Evolutionary conservation across 208 protist genomes (phyloP).

Genomic region (Trypanosoma brucei): DNA sequence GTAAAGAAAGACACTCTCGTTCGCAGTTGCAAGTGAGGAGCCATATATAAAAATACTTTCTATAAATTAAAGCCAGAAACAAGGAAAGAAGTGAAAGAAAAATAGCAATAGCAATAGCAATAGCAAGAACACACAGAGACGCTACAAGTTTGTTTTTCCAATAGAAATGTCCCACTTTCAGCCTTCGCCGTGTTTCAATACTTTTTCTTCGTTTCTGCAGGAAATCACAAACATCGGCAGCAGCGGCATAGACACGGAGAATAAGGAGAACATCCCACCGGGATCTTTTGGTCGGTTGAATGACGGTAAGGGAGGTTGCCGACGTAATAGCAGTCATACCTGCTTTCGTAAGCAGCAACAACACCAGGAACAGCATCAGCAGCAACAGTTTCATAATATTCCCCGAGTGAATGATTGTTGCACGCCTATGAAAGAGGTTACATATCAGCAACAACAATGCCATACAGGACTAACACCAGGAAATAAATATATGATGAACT

Average conservation of each 20-base stretch:
- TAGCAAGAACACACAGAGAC: background rate
- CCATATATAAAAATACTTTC: too few species aligned
- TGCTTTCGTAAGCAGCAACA: slow-evolving; percentile 3
- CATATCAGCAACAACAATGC: background rate
- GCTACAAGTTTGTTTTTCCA: background rate
- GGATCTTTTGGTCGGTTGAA: slow-evolving; percentile 1
- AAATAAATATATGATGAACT: slow-evolving; percentile 5
- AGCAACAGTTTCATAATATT: background rate
- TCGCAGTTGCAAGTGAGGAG: too few species aligned
- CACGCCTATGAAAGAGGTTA: slow-evolving; percentile 15
- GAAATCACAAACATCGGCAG: slow-evolving; percentile 20
- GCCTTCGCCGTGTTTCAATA: slow-evolving; percentile 7
- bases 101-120: background rate
- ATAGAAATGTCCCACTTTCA: slow-evolving; percentile 12
- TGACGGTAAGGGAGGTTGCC: background rate
- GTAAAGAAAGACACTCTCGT: too few species aligned
- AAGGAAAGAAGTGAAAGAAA: too few species aligned
- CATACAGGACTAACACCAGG: slow-evolving; percentile 25
- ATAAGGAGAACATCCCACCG: slow-evolving; percentile 27
- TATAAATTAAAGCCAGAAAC: too few species aligned
- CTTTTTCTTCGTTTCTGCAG: slow-evolving; percentile 19
- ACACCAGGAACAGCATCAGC: background rate
- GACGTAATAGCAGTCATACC: background rate
- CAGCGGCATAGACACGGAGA: slow-evolving; percentile 1
- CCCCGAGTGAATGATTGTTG: slow-evolving; percentile 4